Conservation (phyloP, 2,329 filamentous ascomycete species). For the Cadophora malorum region DNA sequence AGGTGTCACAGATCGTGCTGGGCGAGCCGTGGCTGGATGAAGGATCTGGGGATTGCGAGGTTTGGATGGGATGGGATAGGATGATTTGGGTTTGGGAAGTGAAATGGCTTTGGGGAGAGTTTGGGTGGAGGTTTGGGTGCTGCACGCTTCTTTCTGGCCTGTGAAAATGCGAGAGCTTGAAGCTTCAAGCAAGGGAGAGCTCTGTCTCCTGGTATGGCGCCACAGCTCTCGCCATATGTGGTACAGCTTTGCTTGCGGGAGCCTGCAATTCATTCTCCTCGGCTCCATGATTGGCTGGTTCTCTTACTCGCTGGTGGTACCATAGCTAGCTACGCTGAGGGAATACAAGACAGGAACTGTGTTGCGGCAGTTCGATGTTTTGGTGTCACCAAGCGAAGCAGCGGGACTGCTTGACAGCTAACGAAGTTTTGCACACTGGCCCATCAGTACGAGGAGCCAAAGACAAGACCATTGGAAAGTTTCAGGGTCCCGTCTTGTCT, state of each 20-base stretch:
- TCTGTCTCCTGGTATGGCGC: neutral
- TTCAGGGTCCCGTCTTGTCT: conserved; percentile 15
- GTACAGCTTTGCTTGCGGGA: neutral
- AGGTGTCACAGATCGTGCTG: neutral
- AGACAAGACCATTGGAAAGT: neutral
- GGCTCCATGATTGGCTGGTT: neutral
- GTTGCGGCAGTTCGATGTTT: neutral
- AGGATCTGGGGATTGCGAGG: neutral
- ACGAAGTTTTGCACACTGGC: neutral
- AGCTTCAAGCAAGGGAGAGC: neutral
- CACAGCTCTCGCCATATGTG: conserved; percentile 4
- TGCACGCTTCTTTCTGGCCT: neutral
- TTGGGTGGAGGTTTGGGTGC: neutral
- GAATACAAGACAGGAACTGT: conserved; percentile 3
- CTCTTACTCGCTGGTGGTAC: neutral
- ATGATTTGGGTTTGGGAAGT: neutral
- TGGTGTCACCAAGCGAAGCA: neutral
- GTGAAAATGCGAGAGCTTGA: neutral
- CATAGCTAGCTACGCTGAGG: neutral
- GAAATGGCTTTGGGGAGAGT: neutral
- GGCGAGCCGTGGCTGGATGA: no score
- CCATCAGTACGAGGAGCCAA: neutral
- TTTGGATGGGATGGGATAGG: neutral
- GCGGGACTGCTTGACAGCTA: neutral
- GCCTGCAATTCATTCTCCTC: neutral